Evolutionary conservation across 2,329 filamentous ascomycete genomes (phyloP).

Genomic region (Ascochyta koolunga): DNA sequence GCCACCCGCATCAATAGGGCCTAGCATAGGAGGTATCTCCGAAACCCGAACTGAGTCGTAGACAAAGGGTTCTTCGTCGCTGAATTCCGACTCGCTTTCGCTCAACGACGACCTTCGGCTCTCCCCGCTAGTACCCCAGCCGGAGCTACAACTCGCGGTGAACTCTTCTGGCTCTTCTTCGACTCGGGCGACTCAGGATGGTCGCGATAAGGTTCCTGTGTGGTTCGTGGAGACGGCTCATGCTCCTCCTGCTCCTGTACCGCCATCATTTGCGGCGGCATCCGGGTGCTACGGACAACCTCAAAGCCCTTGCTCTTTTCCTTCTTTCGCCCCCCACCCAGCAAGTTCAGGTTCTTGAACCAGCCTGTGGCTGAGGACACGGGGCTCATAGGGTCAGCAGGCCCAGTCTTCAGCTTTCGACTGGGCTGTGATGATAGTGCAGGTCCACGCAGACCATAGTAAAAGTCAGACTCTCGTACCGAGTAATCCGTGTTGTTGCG

Average conservation of each 20-base stretch:
- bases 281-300: conserved; percentile 87
- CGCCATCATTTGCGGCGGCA: conserved; percentile 74
- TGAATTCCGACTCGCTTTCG: conserved; percentile 39
- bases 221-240: conserved; percentile 25
- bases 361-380: conserved; percentile 89
- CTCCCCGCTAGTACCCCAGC: conserved; percentile 23
- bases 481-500: conserved; percentile 80
- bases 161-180: conserved; percentile 19
- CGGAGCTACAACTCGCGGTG: conserved; percentile 18
- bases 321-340: conserved; percentile 84
- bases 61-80: conserved; percentile 55
- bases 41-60: conserved; percentile 52
- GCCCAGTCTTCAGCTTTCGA: conserved; percentile 87
- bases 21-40: conserved; percentile 62
- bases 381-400: conserved; percentile 90
- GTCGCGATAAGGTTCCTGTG: conserved; percentile 60
- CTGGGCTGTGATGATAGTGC: conserved; percentile 81
- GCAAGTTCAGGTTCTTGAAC: conserved; percentile 70
- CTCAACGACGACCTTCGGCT: conserved; percentile 55
- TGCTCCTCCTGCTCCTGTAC: conserved; percentile 65
- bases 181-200: conserved; percentile 49
- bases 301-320: conserved; percentile 97
- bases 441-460: conserved; percentile 90
- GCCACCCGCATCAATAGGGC: conserved; percentile 64
- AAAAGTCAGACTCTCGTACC: conserved; percentile 94